These are phyloP conservation scores for Pythium aristosporum DNA, from an alignment of 352 stramenopile species.

Conservation along the genomic window DNA sequence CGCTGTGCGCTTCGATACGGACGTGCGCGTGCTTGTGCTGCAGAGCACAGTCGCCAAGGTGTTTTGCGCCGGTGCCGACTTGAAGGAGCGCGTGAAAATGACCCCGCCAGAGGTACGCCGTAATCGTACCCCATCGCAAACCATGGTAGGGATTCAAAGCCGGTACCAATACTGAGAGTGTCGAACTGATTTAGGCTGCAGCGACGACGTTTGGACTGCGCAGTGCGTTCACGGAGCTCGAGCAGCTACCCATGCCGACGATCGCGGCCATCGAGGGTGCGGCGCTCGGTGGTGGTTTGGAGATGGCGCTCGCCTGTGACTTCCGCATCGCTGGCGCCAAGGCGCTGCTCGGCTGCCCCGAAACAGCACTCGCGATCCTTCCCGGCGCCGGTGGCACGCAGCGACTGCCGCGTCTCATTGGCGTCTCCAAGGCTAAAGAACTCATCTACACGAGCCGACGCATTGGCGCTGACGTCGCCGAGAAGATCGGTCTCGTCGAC, in stretches of 20 bases:
- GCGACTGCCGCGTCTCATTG: slow-evolving; percentile 89
- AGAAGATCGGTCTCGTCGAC: slow-evolving; percentile 88
- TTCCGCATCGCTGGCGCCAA: slow-evolving; percentile 88
- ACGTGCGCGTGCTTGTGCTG: slow-evolving; percentile 66
- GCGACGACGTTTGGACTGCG: not conserved
- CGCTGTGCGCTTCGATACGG: slow-evolving; percentile 31
- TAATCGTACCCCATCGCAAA: not conserved
- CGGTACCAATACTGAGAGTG: not conserved
- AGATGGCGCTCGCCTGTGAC: slow-evolving; percentile 92
- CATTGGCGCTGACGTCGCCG: slow-evolving; percentile 68
- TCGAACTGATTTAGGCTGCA: not conserved
- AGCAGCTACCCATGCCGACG: slow-evolving; percentile 90
- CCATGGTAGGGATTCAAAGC: not conserved
- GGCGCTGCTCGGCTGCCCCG: slow-evolving; percentile 86
- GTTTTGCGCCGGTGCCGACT: slow-evolving; percentile 89
- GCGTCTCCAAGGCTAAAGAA: slow-evolving; percentile 92
- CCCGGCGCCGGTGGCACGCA: slow-evolving; percentile 93
- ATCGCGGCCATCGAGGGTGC: slow-evolving; percentile 92
- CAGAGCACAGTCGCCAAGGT: slow-evolving; percentile 75
- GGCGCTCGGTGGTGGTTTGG: slow-evolving; percentile 89
- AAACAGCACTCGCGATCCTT: slow-evolving; percentile 93
- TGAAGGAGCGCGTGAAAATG: slow-evolving; percentile 91
- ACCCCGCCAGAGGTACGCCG: slow-evolving; percentile 74
- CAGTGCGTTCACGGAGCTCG: slow-evolving; percentile 68
- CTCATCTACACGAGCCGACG: slow-evolving; percentile 93